Conservation (phyloP, 345 rosid genomes). For the Eucalyptus curtisii region DNA sequence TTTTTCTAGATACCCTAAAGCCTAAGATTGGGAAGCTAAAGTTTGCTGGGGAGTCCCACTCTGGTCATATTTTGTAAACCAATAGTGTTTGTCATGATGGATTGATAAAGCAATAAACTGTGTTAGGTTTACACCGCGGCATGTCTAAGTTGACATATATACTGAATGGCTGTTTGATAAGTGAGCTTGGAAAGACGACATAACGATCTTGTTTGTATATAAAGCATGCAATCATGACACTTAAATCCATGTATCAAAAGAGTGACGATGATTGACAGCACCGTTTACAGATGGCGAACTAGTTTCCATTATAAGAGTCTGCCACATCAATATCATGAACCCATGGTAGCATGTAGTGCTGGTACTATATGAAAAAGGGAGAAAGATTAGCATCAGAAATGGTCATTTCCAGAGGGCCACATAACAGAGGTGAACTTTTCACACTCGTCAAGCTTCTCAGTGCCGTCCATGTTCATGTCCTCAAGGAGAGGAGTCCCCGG, state of each 20-base stretch:
- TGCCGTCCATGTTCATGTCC: slow-evolving; percentile 24
- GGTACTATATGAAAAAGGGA: neutral
- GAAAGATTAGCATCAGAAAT: slow-evolving; percentile 11
- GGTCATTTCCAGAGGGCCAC: slow-evolving; percentile 41
- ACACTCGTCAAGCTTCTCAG: slow-evolving; percentile 8
- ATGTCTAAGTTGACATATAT: neutral
- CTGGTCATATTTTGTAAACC: neutral
- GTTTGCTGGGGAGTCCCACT: neutral
- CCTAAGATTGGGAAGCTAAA: neutral
- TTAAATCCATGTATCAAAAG: neutral
- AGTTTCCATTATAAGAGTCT: neutral
- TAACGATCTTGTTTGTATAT: neutral
- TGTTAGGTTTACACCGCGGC: neutral
- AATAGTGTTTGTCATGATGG: neutral
- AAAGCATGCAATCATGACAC: neutral
- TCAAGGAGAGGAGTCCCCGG: slow-evolving; percentile 29
- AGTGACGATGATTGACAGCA: neutral
- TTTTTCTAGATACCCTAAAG: neutral
- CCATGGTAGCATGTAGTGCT: neutral
- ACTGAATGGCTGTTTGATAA: neutral
- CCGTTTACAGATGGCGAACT: neutral
- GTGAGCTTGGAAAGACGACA: neutral
- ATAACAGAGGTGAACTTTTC: slow-evolving; percentile 19
- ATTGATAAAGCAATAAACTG: neutral
- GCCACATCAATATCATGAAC: neutral